A percentile compares a stretch with the other conserved stretches of the same genome.
These are phyloP conservation scores for Pseudocercospora fijiensis DNA, from an alignment of 2,329 filamentous ascomycete genomes.

Conservation along the genomic window DNA sequence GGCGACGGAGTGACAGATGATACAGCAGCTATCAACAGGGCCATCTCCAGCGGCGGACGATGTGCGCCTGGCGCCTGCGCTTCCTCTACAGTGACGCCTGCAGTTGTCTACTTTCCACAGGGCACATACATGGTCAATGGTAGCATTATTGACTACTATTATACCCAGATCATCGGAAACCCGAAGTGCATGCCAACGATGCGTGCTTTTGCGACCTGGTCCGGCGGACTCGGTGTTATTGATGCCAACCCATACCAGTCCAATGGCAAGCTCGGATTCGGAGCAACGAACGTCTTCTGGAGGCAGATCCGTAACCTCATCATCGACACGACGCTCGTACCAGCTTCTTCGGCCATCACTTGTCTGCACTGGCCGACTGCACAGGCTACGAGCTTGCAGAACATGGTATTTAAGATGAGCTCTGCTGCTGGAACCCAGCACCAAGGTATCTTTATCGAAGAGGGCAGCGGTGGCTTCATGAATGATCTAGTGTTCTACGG, in stretches of 20 bases:
- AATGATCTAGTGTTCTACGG: conserved; percentile 48
- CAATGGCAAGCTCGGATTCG: conserved; percentile 39
- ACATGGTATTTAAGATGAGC: conserved; percentile 48
- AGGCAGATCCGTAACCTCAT: conserved; percentile 65
- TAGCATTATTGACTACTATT: conserved; percentile 62
- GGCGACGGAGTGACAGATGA: conserved; percentile 55
- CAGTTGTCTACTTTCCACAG: conserved; percentile 58
- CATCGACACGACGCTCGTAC: conserved; percentile 58
- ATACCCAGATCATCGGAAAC: conserved; percentile 63
- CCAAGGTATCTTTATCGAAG: conserved; percentile 47
- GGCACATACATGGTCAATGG: conserved; percentile 59
- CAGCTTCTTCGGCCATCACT: conserved; percentile 44
- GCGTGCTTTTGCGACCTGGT: conserved; percentile 50
- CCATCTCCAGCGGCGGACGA: conserved; percentile 44
- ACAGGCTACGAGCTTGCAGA: conserved; percentile 49
- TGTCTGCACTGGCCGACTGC: conserved; percentile 49
- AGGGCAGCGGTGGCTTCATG: conserved; percentile 49
- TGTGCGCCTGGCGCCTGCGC: conserved; percentile 44
- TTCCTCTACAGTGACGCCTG: conserved; percentile 54
- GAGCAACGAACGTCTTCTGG: conserved; percentile 62
- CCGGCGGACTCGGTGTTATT: conserved; percentile 55
- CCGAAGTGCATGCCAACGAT: conserved; percentile 57
- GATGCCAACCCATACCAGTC: conserved; percentile 56
- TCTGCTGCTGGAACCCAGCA: conserved; percentile 48
- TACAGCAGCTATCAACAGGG: conserved; percentile 55